A percentile compares a stretch with the other conserved stretches of the same genome.
Conservation (phyloP, 371 early-diverging fungal genomes). For the Rhizopus arrhizus region DNA sequence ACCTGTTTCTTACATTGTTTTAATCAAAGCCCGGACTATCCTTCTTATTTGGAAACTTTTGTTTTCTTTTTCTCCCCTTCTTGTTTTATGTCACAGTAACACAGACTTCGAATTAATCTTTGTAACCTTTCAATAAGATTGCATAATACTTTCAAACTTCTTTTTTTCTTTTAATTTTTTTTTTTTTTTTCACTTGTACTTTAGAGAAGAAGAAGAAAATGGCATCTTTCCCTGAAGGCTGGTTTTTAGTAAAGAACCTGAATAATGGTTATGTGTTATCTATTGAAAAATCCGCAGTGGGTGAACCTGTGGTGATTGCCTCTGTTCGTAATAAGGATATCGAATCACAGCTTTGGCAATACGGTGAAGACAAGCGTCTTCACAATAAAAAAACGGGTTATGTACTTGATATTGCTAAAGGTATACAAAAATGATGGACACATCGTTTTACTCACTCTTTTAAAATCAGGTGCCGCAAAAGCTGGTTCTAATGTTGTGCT, state of each 20-base stretch:
- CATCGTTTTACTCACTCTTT: not conserved
- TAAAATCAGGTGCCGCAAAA: constrained; percentile 38
- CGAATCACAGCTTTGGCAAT: constrained; percentile 59
- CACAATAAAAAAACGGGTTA: constrained; percentile 57
- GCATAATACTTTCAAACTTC: not conserved
- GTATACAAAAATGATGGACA: constrained; percentile 20
- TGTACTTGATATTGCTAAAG: constrained; percentile 58
- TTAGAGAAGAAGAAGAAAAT: constrained; percentile 4
- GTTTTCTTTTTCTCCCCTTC: no score
- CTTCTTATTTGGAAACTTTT: no score
- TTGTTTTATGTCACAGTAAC: no score
- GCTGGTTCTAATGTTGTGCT: constrained; percentile 51
- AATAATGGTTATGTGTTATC: constrained; percentile 51
- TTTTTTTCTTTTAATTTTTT: constrained; percentile 1
- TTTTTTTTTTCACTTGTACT: constrained; percentile 9
- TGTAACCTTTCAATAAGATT: not conserved
- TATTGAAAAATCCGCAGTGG: constrained; percentile 35
- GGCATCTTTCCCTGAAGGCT: constrained; percentile 50
- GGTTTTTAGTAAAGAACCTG: constrained; percentile 63
- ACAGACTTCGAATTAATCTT: no score
- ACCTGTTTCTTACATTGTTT: no score
- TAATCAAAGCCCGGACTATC: no score
- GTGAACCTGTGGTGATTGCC: constrained; percentile 40
- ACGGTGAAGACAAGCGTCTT: constrained; percentile 54
- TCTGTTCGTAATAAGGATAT: constrained; percentile 34